Evolutionary conservation across 371 early-diverging fungal species (phyloP), one percentile per base, ranked within the genome.

Genomic region (Haplosporangium sp.): DNA sequence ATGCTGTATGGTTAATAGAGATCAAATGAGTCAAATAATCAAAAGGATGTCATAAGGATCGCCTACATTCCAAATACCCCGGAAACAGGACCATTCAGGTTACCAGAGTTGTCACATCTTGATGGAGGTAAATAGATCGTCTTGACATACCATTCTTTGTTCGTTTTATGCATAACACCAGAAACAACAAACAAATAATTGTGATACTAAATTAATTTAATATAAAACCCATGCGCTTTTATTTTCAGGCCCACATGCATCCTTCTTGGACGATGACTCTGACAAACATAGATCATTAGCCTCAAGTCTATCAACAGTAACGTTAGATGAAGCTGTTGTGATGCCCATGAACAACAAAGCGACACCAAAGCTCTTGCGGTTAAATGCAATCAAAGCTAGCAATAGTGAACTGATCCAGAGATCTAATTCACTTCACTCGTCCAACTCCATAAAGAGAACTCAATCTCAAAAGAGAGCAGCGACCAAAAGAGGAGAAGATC

Each of bases 321-420:
- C 45, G 34, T 55, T 78, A 52, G 71, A 78, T 15, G 70, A 73
- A 34, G 79, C 79, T 8, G 52, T 70, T 3, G 34, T 67, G n/a
- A 67, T 74, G 74, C 67, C 71, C 13, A 62, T 78, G 7, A 65
- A 58, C 6, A 62, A 19, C 2, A 73, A 70, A 39, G 74, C 74
- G 0, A 74, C 64, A 5, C 79, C 79, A 4, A 74, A 74, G 39
- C n/a, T 78, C 39, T n/a, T 74, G 2, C 63, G 61, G 19, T 66
- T 78, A 37, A 60, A 78, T 38, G 69, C 58, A 20, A 71, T 78
- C 61, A 73, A 74, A 62, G 44, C 44, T 1, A 59, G 48, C 13
- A 73, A 69, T 42, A 71, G 61, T n/a, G 78, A 70, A 6, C 59
- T 78, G 62, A 78, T 78, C n/a, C 70, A 78, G 35, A 63, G 65